Evolutionary conservation across 2,329 filamentous ascomycete species (phyloP).

Genomic region (Penicillium capsulatum): DNA sequence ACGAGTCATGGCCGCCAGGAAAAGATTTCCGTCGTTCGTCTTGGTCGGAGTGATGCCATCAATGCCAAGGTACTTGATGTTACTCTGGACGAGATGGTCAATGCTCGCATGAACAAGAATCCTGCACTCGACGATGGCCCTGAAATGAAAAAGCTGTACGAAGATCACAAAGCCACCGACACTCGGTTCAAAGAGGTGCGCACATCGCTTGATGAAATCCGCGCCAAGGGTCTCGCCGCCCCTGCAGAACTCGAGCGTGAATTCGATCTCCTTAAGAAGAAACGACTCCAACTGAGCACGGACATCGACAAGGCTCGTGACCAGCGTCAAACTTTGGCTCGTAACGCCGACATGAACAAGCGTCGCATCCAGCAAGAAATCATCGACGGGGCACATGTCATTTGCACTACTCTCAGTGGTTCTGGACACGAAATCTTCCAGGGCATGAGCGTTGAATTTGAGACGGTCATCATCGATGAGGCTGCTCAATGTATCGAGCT

Average conservation of each 20-base stretch:
- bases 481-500: slow-evolving; percentile 97
- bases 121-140: slow-evolving; percentile 45
- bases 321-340: slow-evolving; percentile 72
- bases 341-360: slow-evolving; percentile 80
- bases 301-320: slow-evolving; percentile 86
- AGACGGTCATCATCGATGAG: slow-evolving; percentile 97
- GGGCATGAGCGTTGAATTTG: slow-evolving; percentile 89
- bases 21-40: slow-evolving; percentile 79
- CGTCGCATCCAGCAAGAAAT: slow-evolving; percentile 86
- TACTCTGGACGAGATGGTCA: slow-evolving; percentile 87
- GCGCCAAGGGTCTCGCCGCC: slow-evolving; percentile 47
- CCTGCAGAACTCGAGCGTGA: slow-evolving; percentile 62
- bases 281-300: slow-evolving; percentile 70
- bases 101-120: slow-evolving; percentile 57
- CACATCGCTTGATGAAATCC: slow-evolving; percentile 65
- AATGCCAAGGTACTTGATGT: slow-evolving; percentile 86
- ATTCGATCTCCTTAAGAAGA: slow-evolving; percentile 72
- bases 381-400: slow-evolving; percentile 81
- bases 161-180: slow-evolving; percentile 57
- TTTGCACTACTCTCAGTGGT: slow-evolving; percentile 92
- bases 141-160: slow-evolving; percentile 64
- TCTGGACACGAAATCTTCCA: slow-evolving; percentile 98
- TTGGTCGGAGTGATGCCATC: slow-evolving; percentile 88
- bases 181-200: slow-evolving; percentile 67
- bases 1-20: slow-evolving; percentile 67